Base-by-base conservation (phyloP, 495 filamentous ascomycete species). In the Parathielavia appendiculata region DNA sequence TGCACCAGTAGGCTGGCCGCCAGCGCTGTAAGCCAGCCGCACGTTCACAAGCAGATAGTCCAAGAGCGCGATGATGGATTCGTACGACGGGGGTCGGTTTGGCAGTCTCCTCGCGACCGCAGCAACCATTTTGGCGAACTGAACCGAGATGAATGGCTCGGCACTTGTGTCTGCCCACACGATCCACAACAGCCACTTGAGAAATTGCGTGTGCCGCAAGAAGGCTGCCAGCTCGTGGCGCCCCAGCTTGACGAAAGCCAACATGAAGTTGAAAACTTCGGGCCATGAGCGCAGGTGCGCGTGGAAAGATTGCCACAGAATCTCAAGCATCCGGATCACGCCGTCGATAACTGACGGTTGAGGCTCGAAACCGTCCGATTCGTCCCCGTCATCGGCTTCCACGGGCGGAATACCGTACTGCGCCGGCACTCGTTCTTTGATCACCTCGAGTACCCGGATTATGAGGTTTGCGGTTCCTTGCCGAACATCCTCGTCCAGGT, bases 191-290 rank as follows among this genome's bases (percentile, higher is more conserved):
- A 83, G 80, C 45, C 74, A 79, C 40, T 69, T 68, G 17, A 91
- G 69, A 59, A 83, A 83, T 1, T 47, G 34, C 76, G 78, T 44
- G 69, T 73, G 38, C 32, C 79, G 74, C 22, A 91, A 75, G 32
- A 90, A 71, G 6, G 77, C 60, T 6, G 72, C 70, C 10, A 78
- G 70, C 66, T 89, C 82, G 13, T 74, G 62, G 7, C 69, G 64
- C 1, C 86, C 85, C 48, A 86, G 66, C 32, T 71, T 75, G 22
- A 81, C 81, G 60, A 92, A 82, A 16, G 76, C 71, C 30, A 78
- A 63, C 59, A 92, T 73, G 35, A 89, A 77, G 26, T 82, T 83
- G 63, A 93, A 93, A 45, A 88, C 91, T 64, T 95, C 90, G 41
- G 84, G 81, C 90, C 90, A 95, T 10, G 84, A 79, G 34, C 87